Evolutionary conservation across 352 stramenopile species (phyloP).

Genomic region (Phytopythium sindhum): DNA sequence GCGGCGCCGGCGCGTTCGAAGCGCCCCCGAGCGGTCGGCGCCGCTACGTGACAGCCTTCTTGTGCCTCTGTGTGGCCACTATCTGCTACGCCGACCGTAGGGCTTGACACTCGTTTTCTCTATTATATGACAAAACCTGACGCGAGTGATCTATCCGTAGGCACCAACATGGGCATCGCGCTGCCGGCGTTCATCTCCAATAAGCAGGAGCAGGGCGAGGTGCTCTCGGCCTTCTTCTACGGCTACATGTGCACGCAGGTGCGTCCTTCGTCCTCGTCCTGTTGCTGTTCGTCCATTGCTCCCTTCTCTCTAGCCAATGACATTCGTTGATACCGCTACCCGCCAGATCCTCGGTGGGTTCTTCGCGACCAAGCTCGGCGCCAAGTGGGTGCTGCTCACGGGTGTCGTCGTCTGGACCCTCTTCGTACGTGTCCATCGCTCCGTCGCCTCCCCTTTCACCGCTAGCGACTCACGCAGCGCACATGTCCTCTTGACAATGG

Average conservation of each 20-base stretch:
- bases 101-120: constrained; percentile 2
- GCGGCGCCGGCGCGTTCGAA: background rate
- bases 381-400: constrained; percentile 68
- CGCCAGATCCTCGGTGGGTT: constrained; percentile 76
- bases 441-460: background rate
- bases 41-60: constrained; percentile 67
- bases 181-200: constrained; percentile 69
- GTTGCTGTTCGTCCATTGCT: background rate
- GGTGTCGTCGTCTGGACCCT: constrained; percentile 83
- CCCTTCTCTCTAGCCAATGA: background rate
- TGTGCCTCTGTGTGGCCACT: constrained; percentile 73
- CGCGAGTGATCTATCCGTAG: too few relatives aligned
- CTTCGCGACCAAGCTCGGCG: constrained; percentile 61
- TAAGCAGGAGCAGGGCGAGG: constrained; percentile 75
- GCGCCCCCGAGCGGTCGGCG: constrained; percentile 29
- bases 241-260: constrained; percentile 87
- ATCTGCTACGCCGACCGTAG: constrained; percentile 86
- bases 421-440: constrained; percentile 37
- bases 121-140: constrained; percentile 14
- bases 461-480: background rate
- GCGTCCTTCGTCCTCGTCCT: background rate
- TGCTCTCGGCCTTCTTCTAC: constrained; percentile 87
- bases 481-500: background rate
- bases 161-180: constrained; percentile 86
- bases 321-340: too few relatives aligned